These are phyloP conservation scores for Amylostereum areolatum DNA, from an alignment of 1,284 basidiomycete species.

Conservation along the genomic window DNA sequence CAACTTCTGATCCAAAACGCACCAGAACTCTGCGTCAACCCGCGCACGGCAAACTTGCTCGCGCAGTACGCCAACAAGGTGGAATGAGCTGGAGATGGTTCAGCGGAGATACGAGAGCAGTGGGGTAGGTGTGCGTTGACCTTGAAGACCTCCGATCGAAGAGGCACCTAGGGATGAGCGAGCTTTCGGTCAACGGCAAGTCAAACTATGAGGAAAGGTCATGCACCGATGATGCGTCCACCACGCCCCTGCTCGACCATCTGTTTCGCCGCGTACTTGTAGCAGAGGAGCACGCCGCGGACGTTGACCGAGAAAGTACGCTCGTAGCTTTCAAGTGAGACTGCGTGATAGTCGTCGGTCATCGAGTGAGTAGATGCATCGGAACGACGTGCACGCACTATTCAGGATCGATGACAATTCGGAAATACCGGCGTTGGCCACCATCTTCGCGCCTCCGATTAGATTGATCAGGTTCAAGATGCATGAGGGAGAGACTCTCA, in stretches of 20 bases:
- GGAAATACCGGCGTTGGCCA: not conserved
- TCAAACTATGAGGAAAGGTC: too few relatives aligned
- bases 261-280: slow-evolving; percentile 13
- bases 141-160: too few relatives aligned
- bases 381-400: not conserved
- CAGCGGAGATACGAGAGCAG: too few relatives aligned
- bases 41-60: not conserved
- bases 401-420: not conserved
- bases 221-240: slow-evolving; percentile 16
- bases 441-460: not conserved
- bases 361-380: too few relatives aligned
- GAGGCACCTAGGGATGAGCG: too few relatives aligned
- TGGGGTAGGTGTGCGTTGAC: too few relatives aligned
- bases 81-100: too few relatives aligned
- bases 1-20: not conserved
- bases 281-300: slow-evolving; percentile 13
- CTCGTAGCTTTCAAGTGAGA: slow-evolving; percentile 7
- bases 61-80: not conserved
- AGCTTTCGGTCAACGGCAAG: too few relatives aligned
- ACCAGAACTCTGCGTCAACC: not conserved
- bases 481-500: slow-evolving; percentile 2
- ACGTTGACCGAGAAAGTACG: slow-evolving; percentile 12
- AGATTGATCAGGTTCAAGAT: too few relatives aligned
- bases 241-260: slow-evolving; percentile 13
- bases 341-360: not conserved